Percentiles rank a stretch among this genome's conserved stretches.
Conservation (phyloP, 2,329 filamentous ascomycete genomes). For the Calonectria hawksworthii region DNA sequence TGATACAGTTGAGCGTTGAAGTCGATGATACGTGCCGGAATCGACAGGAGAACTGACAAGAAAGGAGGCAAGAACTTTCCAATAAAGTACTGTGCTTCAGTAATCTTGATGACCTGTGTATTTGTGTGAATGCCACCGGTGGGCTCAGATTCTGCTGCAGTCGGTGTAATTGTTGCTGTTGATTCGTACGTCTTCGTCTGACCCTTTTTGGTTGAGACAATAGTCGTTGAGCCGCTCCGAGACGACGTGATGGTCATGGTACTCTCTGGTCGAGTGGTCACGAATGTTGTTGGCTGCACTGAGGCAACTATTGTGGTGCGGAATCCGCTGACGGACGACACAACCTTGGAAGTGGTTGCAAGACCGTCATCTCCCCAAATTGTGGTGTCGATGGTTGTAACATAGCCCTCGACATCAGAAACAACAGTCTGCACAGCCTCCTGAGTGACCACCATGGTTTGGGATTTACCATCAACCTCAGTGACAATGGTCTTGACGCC, state of each 20-base stretch:
- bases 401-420: constrained; percentile 2
- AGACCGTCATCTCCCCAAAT: neutral
- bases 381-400: constrained; percentile 2
- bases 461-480: neutral
- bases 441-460: neutral
- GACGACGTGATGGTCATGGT: constrained; percentile 37
- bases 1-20: constrained; percentile 59
- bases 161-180: constrained; percentile 33
- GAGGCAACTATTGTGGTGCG: constrained; percentile 31
- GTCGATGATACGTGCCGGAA: constrained; percentile 60
- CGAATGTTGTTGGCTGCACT: constrained; percentile 33
- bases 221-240: constrained; percentile 35
- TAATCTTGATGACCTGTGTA: constrained; percentile 37
- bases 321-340: constrained; percentile 13
- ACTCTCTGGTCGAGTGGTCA: constrained; percentile 20
- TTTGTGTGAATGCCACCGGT: constrained; percentile 28
- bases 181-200: constrained; percentile 36
- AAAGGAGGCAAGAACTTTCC: constrained; percentile 60
- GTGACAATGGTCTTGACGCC: constrained; percentile 35
- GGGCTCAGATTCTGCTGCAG: constrained; percentile 10
- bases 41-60: constrained; percentile 55
- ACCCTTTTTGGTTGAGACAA: constrained; percentile 37
- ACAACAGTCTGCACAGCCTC: constrained; percentile 13
- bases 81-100: constrained; percentile 52
- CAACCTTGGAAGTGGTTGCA: neutral